phyloP scores from a whole-genome alignment of 768 basidiomycete genomes.

The Rubroboletus satanas region DNA sequence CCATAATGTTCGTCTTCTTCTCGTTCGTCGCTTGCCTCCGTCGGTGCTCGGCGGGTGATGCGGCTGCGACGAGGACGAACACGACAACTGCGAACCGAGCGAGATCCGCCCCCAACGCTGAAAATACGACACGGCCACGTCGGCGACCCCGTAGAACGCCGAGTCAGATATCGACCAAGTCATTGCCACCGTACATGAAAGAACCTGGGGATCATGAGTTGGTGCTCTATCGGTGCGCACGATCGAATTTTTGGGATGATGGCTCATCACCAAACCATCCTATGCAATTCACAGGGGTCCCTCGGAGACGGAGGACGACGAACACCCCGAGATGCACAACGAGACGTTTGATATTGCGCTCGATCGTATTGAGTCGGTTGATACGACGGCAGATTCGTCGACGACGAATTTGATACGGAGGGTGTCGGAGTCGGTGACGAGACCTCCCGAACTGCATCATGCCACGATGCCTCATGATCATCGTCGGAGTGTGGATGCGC shows the following conservation, averaged over 20 bases:
- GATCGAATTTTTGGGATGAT: not conserved
- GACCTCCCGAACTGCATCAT: slow-evolving; percentile 11
- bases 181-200: slow-evolving; percentile 76
- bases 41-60: slow-evolving; percentile 9
- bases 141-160: slow-evolving; percentile 56
- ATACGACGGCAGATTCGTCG: slow-evolving; percentile 22
- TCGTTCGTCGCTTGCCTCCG: slow-evolving; percentile 22
- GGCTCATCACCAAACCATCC: not conserved
- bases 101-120: slow-evolving; percentile 6
- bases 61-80: not conserved
- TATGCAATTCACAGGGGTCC: slow-evolving; percentile 21
- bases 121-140: slow-evolving; percentile 6
- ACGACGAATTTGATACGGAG: slow-evolving; percentile 21
- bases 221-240: slow-evolving; percentile 53
- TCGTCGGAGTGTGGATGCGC: slow-evolving; percentile 15
- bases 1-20: slow-evolving; percentile 19
- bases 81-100: not conserved
- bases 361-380: slow-evolving; percentile 23
- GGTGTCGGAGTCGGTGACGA: slow-evolving; percentile 5
- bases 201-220: slow-evolving; percentile 82
- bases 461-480: not conserved
- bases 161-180: slow-evolving; percentile 76
- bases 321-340: slow-evolving; percentile 5
- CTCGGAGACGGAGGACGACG: slow-evolving; percentile 26
- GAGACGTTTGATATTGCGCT: slow-evolving; percentile 18